Evolutionary conservation across 2,329 filamentous ascomycete species (phyloP), one percentile per base, ranked within the genome.

Genomic region (Penicillium sclerotigenum): DNA sequence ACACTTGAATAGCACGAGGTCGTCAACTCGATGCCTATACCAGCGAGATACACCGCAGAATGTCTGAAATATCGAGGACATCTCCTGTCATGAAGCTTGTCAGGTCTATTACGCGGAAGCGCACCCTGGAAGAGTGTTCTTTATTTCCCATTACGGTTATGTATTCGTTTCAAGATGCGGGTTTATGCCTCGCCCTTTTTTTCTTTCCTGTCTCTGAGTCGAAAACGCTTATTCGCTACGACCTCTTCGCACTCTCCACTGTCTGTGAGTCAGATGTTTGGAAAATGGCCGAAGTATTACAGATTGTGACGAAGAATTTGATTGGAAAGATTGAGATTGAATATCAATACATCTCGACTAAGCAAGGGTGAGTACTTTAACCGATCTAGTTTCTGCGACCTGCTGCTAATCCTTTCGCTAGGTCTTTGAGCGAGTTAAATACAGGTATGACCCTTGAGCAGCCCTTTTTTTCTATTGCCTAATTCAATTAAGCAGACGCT

Each of bases 181-280:
- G 40, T 14, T 40, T 65, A 2, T 69, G 64, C 61, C 58, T 68
- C 8, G 60, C 62, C 0, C 14, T 74, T 20, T 67, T 58, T 18
- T 62, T 73, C 10, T 28, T 69, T 9, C 70, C 71, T 1, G 49
- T 58, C 0, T 67, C 68, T 1, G 65, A 66, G 40, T 54, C 50
- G 6, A 68, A 46, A 33, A 71, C 70, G 0, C 47, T 60, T 1
- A 40, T 73, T n/a, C 67, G 71, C 48, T 72, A 67, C 43, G 71
- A 74, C 34, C 22, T 73, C 2, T 71, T 70, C 40, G 34, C 54
- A 4, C 26, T 24, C 1, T 48, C 49, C 3, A 3, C 42, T 7
- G 58, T 49, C 10, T 18, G 41, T 13, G 31, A 29, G 2, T n/a
- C 4, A 2, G 24, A 57, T 8, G 45, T 29, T 3, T 11, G 31